phyloP scores from a whole-genome alignment of 2,329 filamentous ascomycete species.

The Didymellaceae sp. region DNA sequence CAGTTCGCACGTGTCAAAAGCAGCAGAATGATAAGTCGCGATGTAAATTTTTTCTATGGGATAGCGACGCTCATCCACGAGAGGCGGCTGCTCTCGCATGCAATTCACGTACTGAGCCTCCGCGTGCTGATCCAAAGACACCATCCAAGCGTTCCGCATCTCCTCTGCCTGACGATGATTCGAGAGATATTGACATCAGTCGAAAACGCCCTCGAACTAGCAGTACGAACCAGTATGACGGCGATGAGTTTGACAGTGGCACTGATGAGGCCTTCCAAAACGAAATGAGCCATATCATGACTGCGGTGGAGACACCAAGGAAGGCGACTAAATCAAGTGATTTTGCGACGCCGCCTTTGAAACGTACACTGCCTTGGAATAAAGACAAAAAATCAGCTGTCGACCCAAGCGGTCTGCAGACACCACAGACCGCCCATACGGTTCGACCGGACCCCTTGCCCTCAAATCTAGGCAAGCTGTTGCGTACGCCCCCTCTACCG shows the following conservation, averaged over 20 bases:
- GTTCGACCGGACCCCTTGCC: slow-evolving; percentile 22
- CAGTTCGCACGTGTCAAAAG: slow-evolving; percentile 64
- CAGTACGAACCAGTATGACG: slow-evolving; percentile 40
- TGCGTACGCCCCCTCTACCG: slow-evolving; percentile 27
- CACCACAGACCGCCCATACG: slow-evolving; percentile 34
- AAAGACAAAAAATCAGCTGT: slow-evolving; percentile 19
- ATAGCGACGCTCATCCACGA: slow-evolving; percentile 58
- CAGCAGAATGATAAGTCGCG: slow-evolving; percentile 50
- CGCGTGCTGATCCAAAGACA: slow-evolving; percentile 13
- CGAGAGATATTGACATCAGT: slow-evolving; percentile 11
- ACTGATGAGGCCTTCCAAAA: slow-evolving; percentile 42
- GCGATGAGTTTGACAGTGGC: slow-evolving; percentile 42
- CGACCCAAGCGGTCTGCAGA: slow-evolving; percentile 29
- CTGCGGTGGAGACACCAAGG: slow-evolving; percentile 48
- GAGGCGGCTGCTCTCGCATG: slow-evolving; percentile 56
- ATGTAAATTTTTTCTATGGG: slow-evolving; percentile 66
- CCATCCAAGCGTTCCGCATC: slow-evolving; percentile 25
- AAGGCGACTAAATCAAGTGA: slow-evolving; percentile 49
- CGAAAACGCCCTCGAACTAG: slow-evolving; percentile 41
- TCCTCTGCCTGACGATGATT: slow-evolving; percentile 26
- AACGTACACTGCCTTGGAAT: slow-evolving; percentile 50
- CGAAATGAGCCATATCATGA: slow-evolving; percentile 38
- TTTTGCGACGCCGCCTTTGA: slow-evolving; percentile 46
- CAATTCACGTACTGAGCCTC: slow-evolving; percentile 53
- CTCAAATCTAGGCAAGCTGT: slow-evolving; percentile 12